These are phyloP conservation scores for Yamadazyma sp. DNA, from an alignment of 805 yeast species.

Conservation along the genomic window DNA sequence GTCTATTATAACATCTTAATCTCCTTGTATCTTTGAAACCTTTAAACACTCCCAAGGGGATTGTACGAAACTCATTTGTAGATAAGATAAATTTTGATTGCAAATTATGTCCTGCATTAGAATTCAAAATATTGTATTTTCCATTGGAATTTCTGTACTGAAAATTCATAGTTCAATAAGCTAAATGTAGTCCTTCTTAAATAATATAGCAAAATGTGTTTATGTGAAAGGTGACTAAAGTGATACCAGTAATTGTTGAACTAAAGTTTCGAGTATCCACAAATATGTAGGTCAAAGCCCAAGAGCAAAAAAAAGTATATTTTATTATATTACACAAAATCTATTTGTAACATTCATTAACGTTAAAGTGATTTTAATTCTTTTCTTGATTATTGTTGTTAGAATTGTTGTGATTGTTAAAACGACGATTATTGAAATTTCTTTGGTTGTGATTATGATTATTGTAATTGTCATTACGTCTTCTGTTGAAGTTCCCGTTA, in stretches of 20 bases:
- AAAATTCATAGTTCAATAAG: too few species aligned
- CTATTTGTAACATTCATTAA: not conserved
- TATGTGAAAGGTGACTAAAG: too few species aligned
- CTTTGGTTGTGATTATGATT: conserved; percentile 3
- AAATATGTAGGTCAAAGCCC: not conserved
- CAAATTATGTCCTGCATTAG: not conserved
- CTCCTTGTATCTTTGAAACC: conserved; percentile 13
- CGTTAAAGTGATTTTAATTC: too few species aligned
- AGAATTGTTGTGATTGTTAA: not conserved
- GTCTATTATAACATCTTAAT: conserved; percentile 7
- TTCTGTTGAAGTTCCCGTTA: conserved; percentile 7
- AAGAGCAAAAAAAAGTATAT: not conserved
- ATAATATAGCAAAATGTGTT: too few species aligned
- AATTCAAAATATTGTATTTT: too few species aligned
- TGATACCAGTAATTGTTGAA: too few species aligned
- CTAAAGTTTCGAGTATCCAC: too few species aligned
- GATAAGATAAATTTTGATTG: not conserved
- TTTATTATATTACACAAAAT: conserved; percentile 2
- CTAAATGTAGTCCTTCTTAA: too few species aligned
- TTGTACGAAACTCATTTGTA: conserved; percentile 6
- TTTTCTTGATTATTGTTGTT: not conserved
- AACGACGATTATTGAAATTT: conserved; percentile 7
- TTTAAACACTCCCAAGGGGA: conserved; percentile 9
- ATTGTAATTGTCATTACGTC: conserved; percentile 9
- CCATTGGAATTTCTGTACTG: too few species aligned